Conservation (phyloP, 495 filamentous ascomycete genomes). For the Pseudomonodictys pantanalensis region DNA sequence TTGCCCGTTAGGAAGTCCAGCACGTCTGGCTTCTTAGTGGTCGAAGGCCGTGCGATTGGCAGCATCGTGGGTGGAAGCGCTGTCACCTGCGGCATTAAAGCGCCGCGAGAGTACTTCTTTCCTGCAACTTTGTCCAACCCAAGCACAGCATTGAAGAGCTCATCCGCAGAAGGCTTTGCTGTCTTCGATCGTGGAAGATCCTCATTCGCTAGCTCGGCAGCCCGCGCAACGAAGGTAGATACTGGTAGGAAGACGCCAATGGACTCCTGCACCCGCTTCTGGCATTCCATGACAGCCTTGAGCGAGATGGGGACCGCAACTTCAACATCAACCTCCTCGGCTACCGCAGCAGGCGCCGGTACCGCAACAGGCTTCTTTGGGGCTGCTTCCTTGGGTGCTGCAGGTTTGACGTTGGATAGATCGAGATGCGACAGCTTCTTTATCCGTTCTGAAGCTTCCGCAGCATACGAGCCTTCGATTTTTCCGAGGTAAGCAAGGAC, state of each 20-base stretch:
- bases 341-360: conserved; percentile 43
- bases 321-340: conserved; percentile 48
- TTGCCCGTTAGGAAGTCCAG: conserved; percentile 71
- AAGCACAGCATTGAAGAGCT: conserved; percentile 85
- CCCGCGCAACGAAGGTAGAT: conserved; percentile 80
- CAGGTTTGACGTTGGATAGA: conserved; percentile 89
- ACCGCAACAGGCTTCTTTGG: conserved; percentile 43
- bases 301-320: conserved; percentile 74
- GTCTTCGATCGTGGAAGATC: conserved; percentile 65
- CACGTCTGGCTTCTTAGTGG: conserved; percentile 56
- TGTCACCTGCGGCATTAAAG: conserved; percentile 72
- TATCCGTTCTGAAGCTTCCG: conserved; percentile 65
- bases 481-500: conserved; percentile 84
- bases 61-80: conserved; percentile 49
- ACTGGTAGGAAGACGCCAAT: conserved; percentile 78
- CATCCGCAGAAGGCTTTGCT: conserved; percentile 64
- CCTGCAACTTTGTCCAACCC: conserved; percentile 61
- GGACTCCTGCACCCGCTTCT: conserved; percentile 70
- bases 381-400: conserved; percentile 42
- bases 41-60: conserved; percentile 32
- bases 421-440: conserved; percentile 78
- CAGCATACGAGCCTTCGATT: conserved; percentile 66
- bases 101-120: conserved; percentile 49
- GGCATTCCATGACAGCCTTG: conserved; percentile 69
- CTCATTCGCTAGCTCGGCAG: conserved; percentile 80